Conservation (phyloP, 2,329 filamentous ascomycete genomes). For the Xylariaceae sp. region DNA sequence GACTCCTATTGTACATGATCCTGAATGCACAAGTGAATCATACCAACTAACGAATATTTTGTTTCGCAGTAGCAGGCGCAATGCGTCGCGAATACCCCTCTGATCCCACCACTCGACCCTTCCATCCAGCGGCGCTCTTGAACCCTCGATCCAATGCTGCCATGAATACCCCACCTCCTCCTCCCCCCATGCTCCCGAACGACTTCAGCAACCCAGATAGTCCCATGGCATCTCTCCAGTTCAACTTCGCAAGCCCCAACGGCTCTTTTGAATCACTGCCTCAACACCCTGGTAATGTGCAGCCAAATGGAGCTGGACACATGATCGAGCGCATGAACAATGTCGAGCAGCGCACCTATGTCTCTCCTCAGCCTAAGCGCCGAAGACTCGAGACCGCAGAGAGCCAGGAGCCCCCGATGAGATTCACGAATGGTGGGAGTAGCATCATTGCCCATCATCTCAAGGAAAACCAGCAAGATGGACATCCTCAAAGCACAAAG, state of each 20-base stretch:
- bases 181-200: constrained; percentile 12
- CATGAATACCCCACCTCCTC: constrained; percentile 11
- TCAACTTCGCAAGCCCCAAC: constrained; percentile 32
- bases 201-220: constrained; percentile 26
- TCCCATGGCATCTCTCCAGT: constrained; percentile 41
- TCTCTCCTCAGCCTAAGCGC: constrained; percentile 58
- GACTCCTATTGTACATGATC: no score
- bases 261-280: constrained; percentile 19
- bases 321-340: constrained; percentile 76
- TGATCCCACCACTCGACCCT: constrained; percentile 25
- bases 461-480: constrained; percentile 53
- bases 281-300: constrained; percentile 9
- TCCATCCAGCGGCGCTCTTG: constrained; percentile 40
- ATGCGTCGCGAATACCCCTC: constrained; percentile 22
- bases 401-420: constrained; percentile 37
- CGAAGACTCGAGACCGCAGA: constrained; percentile 52
- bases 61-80: constrained; percentile 21
- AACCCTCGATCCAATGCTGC: constrained; percentile 38
- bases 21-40: no score
- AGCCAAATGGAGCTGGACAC: constrained; percentile 44
- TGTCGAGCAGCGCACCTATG: constrained; percentile 60
- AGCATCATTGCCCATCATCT: constrained; percentile 64
- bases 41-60: constrained; percentile 10
- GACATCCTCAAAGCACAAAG: constrained; percentile 23
- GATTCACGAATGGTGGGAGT: constrained; percentile 45